phyloP scores from a whole-genome alignment of 2,329 filamentous ascomycete species.

The Diatrype stigma region DNA sequence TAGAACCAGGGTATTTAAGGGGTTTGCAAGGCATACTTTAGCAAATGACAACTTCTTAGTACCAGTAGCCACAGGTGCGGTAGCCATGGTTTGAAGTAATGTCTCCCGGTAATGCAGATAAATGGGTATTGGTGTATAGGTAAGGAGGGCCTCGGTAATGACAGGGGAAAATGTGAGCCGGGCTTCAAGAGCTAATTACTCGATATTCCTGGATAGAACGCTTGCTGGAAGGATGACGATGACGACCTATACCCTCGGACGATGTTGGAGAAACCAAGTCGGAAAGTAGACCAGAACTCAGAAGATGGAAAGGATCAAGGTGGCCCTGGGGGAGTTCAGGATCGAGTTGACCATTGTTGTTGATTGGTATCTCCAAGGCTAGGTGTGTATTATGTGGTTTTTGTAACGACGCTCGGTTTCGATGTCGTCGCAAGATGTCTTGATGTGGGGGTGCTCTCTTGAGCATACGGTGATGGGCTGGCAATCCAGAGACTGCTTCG shows the following conservation, averaged over 20 bases:
- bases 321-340: slow-evolving; percentile 46
- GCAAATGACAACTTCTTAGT: slow-evolving; percentile 30
- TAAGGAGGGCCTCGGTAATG: neutral
- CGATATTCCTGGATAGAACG: neutral
- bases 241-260: neutral
- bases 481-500: neutral
- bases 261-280: slow-evolving; percentile 4
- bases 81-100: slow-evolving; percentile 21
- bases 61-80: slow-evolving; percentile 22
- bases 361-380: slow-evolving; percentile 34
- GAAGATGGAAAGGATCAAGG: slow-evolving; percentile 51
- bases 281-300: slow-evolving; percentile 37
- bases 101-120: neutral
- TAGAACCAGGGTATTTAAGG: too few relatives aligned
- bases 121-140: neutral
- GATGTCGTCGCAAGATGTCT: neutral
- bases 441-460: slow-evolving; percentile 1
- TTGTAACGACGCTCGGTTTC: neutral
- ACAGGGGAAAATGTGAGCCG: neutral
- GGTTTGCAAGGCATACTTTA: slow-evolving; percentile 21
- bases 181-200: neutral
- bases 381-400: slow-evolving; percentile 15
- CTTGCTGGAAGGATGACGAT: neutral
- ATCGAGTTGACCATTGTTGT: slow-evolving; percentile 53
- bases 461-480: neutral